Conservation (phyloP, 345 rosid species). For the Hypericum perforatum region DNA sequence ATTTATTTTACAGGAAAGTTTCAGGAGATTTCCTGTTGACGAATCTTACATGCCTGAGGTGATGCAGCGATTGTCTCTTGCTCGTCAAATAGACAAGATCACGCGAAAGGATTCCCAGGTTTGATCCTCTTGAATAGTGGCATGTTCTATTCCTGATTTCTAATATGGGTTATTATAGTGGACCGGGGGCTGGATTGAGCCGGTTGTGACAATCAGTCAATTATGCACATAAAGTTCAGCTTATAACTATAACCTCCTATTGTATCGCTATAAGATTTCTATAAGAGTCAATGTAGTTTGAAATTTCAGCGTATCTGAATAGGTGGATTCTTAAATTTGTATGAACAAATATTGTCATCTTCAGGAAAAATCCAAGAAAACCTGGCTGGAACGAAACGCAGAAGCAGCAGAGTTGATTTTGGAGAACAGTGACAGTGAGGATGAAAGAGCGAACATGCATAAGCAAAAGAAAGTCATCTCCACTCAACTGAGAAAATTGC, state of each 20-base stretch:
- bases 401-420: constrained; percentile 58
- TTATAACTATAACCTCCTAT: no score
- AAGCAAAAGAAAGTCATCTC: constrained; percentile 56
- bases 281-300: no score
- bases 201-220: neutral
- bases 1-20: constrained; percentile 53
- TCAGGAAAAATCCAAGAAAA: constrained; percentile 71
- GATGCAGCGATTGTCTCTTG: constrained; percentile 71
- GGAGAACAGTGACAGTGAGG: constrained; percentile 80
- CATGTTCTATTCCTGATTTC: neutral
- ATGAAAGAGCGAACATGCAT: constrained; percentile 57
- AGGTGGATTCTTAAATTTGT: constrained; percentile 3
- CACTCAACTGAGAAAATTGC: constrained; percentile 41
- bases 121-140: constrained; percentile 4
- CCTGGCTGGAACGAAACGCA: constrained; percentile 77
- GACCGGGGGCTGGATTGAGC: neutral
- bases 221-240: no score
- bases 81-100: constrained; percentile 83
- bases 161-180: neutral
- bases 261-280: no score
- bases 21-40: constrained; percentile 73
- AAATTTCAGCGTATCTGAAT: no score
- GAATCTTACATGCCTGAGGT: constrained; percentile 84
- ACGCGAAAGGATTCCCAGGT: constrained; percentile 79
- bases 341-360: neutral